Evolutionary conservation across 169 alveolate species (phyloP).

Genomic region (Amoebophrya sp.): DNA sequence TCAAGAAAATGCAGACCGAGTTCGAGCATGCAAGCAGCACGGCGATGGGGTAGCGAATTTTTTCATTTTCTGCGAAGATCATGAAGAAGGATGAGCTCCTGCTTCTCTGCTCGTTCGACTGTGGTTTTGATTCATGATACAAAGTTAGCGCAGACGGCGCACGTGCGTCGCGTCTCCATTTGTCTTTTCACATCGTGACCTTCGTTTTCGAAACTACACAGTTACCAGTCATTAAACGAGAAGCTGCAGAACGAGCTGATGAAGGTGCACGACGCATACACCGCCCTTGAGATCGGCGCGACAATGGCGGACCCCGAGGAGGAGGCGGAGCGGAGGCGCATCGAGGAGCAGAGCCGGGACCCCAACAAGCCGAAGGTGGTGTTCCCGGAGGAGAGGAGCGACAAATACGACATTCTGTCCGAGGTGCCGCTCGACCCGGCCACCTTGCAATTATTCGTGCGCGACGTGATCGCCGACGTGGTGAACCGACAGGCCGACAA

Average conservation of each 20-base stretch:
- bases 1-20: conserved; percentile 7
- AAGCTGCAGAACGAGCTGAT: not conserved
- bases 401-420: conserved; percentile 9
- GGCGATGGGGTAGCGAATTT: not conserved
- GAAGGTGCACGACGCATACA: conserved; percentile 14
- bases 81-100: no score
- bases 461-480: conserved; percentile 21
- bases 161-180: no score
- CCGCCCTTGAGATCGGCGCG: not conserved
- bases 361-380: not conserved
- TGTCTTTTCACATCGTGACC: no score
- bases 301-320: not conserved
- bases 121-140: no score
- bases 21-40: not conserved
- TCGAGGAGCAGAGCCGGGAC: not conserved
- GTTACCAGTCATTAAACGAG: not conserved
- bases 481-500: not conserved
- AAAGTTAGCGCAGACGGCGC: no score
- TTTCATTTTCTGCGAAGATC: no score
- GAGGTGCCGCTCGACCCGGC: not conserved
- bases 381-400: not conserved
- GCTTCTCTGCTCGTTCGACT: no score
- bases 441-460: not conserved
- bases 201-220: no score
- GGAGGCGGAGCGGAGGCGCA: not conserved